A percentile compares a stretch with the other conserved stretches of the same genome.
These are phyloP conservation scores for Nakazawaea anatomiae DNA, from an alignment of 805 yeast genomes.

Conservation along the genomic window DNA sequence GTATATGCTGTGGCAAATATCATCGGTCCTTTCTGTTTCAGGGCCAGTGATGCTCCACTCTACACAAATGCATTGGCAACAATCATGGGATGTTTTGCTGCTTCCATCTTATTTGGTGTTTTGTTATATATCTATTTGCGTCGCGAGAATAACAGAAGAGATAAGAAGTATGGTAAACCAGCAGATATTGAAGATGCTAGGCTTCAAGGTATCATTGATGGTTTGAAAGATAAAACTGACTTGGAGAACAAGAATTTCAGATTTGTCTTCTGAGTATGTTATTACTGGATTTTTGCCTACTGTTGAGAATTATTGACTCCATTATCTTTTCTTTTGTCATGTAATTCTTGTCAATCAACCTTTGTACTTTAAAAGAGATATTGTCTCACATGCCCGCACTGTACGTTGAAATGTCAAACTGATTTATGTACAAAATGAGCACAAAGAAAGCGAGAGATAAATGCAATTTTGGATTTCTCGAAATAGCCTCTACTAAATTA, in stretches of 20 bases:
- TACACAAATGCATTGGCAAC: conserved; percentile 36
- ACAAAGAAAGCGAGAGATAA: no score
- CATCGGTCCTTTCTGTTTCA: conserved; percentile 47
- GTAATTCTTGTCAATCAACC: no score
- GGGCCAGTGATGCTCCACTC: conserved; percentile 35
- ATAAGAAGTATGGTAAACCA: conserved; percentile 21
- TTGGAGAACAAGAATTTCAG: conserved; percentile 20
- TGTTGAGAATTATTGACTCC: no score
- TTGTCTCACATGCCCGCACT: no score
- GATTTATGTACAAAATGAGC: no score
- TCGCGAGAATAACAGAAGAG: conserved; percentile 36
- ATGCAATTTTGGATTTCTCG: no score
- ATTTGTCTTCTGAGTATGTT: conserved; percentile 5
- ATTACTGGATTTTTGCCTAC: no score
- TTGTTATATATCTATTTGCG: conserved; percentile 22
- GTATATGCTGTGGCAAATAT: conserved; percentile 50
- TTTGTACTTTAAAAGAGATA: no score
- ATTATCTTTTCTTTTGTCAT: no score
- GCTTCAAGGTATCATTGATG: conserved; percentile 24
- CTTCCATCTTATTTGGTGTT: conserved; percentile 24
- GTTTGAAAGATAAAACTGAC: conserved; percentile 26
- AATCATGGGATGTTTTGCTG: conserved; percentile 32
- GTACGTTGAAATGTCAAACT: no score
- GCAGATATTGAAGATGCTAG: conserved; percentile 20
- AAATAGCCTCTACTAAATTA: no score